Evolutionary conservation across 768 basidiomycete species (phyloP).

Genomic region (Lactifluus hygrophoroides): DNA sequence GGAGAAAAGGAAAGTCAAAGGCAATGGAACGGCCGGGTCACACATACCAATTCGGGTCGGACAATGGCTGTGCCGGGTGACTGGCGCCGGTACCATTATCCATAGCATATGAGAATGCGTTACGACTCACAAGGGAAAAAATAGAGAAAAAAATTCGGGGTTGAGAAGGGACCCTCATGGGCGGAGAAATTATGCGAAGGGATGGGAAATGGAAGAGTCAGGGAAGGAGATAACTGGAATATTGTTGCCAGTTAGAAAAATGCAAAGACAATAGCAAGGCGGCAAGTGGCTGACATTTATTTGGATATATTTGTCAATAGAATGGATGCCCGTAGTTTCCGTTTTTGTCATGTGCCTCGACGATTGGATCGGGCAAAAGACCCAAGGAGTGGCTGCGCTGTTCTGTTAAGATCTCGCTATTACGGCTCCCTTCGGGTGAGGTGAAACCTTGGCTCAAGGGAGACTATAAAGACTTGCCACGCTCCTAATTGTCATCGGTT

Average conservation of each 20-base stretch:
- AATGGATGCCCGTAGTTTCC: slow-evolving; percentile 16
- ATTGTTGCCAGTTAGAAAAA: slow-evolving; percentile 10
- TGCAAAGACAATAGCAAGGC: slow-evolving; percentile 20
- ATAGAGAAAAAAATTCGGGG: background rate
- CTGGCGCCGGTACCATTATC: background rate
- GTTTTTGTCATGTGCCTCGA: slow-evolving; percentile 3
- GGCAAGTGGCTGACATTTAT: slow-evolving; percentile 20
- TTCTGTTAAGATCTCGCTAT: slow-evolving; percentile 15
- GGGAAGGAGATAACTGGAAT: slow-evolving; percentile 14
- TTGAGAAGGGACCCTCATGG: background rate
- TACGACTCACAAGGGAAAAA: slow-evolving; percentile 16
- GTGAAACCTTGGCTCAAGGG: background rate
- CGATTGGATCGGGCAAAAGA: slow-evolving; percentile 18
- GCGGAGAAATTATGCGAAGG: slow-evolving; percentile 8
- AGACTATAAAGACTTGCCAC: slow-evolving; percentile 17
- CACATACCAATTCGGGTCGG: background rate
- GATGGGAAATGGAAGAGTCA: slow-evolving; percentile 16
- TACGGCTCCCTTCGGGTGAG: slow-evolving; percentile 18
- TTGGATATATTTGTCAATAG: slow-evolving; percentile 7
- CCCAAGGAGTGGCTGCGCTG: background rate
- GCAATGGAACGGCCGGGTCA: background rate
- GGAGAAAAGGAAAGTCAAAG: background rate
- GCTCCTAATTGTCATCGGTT: slow-evolving; percentile 21
- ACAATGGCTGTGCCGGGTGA: slow-evolving; percentile 2
- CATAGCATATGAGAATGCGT: background rate